Conservation (phyloP, 805 yeast genomes). For the Yarrowia sp. region DNA sequence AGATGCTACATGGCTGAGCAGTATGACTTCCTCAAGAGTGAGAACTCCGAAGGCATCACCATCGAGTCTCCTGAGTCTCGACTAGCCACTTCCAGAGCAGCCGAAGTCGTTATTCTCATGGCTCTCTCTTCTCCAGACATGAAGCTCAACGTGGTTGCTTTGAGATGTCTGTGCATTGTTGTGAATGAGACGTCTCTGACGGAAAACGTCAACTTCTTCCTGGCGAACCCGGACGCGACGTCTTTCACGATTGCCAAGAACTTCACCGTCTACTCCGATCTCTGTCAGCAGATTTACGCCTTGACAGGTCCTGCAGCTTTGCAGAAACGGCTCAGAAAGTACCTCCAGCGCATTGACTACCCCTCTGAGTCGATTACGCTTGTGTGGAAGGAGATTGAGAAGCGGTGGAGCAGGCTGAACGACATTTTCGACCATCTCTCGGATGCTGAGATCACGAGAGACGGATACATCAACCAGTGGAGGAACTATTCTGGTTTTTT, state of each 20-base stretch:
- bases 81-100: conserved; percentile 39
- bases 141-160: conserved; percentile 50
- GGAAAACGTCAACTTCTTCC: conserved; percentile 30
- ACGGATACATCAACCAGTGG: conserved; percentile 41
- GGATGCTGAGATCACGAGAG: conserved; percentile 26
- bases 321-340: conserved; percentile 60
- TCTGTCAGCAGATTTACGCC: conserved; percentile 54
- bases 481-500: conserved; percentile 70
- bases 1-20: conserved; percentile 38
- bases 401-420: conserved; percentile 45
- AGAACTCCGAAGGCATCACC: conserved; percentile 32
- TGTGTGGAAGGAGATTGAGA: conserved; percentile 49
- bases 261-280: conserved; percentile 43
- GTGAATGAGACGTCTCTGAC: conserved; percentile 34
- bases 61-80: conserved; percentile 39
- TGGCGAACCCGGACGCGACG: conserved; percentile 22
- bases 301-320: conserved; percentile 72
- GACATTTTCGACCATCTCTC: conserved; percentile 33
- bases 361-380: conserved; percentile 42
- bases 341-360: conserved; percentile 35
- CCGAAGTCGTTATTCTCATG: conserved; percentile 53
- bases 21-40: conserved; percentile 35
- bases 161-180: conserved; percentile 42
- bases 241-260: conserved; percentile 37
- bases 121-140: conserved; percentile 52